A percentile compares a stretch with the other conserved stretches of the same genome.
Evolutionary conservation across 2,329 filamentous ascomycete genomes (phyloP).

Genomic region (Aspergillus aculeatinus): DNA sequence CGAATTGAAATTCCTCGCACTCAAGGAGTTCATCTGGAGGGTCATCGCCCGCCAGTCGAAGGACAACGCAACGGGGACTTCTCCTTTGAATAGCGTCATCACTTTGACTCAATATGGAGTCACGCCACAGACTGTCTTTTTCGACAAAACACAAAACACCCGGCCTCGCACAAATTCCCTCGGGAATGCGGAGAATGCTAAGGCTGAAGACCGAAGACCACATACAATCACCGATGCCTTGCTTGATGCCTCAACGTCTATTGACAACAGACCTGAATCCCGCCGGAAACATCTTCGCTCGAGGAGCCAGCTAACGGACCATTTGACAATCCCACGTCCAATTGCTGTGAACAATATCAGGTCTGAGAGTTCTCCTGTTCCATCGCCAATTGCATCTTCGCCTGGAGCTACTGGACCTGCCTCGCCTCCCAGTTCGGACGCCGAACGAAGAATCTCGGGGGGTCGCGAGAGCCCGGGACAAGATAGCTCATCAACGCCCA

Average conservation of each 20-base stretch:
- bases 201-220: slow-evolving; percentile 45
- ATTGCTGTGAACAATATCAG: slow-evolving; percentile 25
- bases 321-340: slow-evolving; percentile 18
- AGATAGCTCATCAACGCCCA: slow-evolving; percentile 31
- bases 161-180: slow-evolving; percentile 35
- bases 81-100: slow-evolving; percentile 68
- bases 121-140: slow-evolving; percentile 85
- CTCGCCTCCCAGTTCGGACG: slow-evolving; percentile 36
- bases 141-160: slow-evolving; percentile 70
- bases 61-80: slow-evolving; percentile 39
- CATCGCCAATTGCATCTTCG: slow-evolving; percentile 40
- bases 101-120: slow-evolving; percentile 73
- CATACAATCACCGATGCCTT: slow-evolving; percentile 89
- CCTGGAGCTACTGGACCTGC: slow-evolving; percentile 32
- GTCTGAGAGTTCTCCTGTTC: slow-evolving; percentile 27
- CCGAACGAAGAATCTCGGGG: slow-evolving; percentile 32
- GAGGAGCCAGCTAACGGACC: slow-evolving; percentile 35
- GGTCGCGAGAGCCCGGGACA: slow-evolving; percentile 28
- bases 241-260: slow-evolving; percentile 85
- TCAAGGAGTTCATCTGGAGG: slow-evolving; percentile 90
- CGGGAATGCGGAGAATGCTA: slow-evolving; percentile 30
- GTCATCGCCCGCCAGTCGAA: slow-evolving; percentile 70
- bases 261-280: slow-evolving; percentile 63
- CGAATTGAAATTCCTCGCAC: slow-evolving; percentile 80
- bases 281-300: slow-evolving; percentile 41